These are phyloP conservation scores for Lathyrus oleraceus DNA, from an alignment of 306 rosid species.

Conservation along the genomic window DNA sequence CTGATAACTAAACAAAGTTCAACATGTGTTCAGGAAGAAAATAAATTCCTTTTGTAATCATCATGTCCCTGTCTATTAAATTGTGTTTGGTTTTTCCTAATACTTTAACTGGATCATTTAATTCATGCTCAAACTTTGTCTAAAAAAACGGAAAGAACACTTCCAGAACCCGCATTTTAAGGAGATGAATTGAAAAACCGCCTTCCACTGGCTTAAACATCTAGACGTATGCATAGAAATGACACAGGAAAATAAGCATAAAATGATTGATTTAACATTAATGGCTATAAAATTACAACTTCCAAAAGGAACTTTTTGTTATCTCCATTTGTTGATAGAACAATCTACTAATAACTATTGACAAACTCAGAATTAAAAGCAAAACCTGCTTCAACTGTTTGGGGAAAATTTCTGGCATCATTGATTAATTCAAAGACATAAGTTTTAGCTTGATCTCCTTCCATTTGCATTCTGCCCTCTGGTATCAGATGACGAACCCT, in stretches of 20 bases:
- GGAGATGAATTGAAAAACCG: background rate
- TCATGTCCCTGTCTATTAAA: background rate
- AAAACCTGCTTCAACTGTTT: slow-evolving; percentile 21
- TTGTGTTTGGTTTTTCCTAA: background rate
- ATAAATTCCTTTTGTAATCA: background rate
- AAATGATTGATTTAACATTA: slow-evolving; percentile 35
- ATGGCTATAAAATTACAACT: slow-evolving; percentile 32
- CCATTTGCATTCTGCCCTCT: slow-evolving; percentile 73
- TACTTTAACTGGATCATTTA: background rate
- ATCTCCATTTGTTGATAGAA: slow-evolving; percentile 32
- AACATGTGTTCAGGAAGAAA: background rate
- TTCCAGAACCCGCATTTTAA: background rate
- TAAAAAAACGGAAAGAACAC: background rate
- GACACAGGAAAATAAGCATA: slow-evolving; percentile 9
- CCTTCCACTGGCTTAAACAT: background rate
- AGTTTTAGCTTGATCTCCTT: slow-evolving; percentile 69
- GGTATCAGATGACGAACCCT: slow-evolving; percentile 61
- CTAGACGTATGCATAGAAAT: background rate
- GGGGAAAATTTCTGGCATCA: slow-evolving; percentile 28
- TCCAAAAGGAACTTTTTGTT: slow-evolving; percentile 37
- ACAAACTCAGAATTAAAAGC: slow-evolving; percentile 21
- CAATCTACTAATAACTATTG: slow-evolving; percentile 29
- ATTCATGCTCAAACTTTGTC: background rate
- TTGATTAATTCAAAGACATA: slow-evolving; percentile 32
- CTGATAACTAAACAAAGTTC: background rate